Evolutionary conservation across 345 rosid genomes (phyloP).

Genomic region (Excoecaria agallocha): DNA sequence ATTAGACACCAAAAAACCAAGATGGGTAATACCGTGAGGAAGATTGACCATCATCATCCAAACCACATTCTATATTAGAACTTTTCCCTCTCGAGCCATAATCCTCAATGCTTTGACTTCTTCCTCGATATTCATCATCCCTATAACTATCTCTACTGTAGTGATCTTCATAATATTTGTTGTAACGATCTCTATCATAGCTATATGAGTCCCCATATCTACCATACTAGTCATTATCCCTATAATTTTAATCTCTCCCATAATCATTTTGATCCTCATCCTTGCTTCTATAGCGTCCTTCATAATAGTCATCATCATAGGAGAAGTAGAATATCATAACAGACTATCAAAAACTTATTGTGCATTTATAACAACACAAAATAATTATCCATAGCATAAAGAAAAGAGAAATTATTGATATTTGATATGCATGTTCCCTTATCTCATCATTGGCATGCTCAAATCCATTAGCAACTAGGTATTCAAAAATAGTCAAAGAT

Average conservation of each 20-base stretch:
- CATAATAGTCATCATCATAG: conserved; percentile 55
- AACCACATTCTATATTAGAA: conserved; percentile 24
- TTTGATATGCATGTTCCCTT: conserved; percentile 80
- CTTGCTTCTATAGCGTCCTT: conserved; percentile 35
- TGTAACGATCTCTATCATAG: conserved; percentile 64
- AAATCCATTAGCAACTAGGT: conserved; percentile 86
- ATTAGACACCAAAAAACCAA: background rate
- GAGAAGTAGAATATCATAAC: conserved; percentile 17
- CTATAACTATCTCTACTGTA: conserved; percentile 63
- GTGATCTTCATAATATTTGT: no score
- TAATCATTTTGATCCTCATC: conserved; percentile 74
- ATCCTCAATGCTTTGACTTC: conserved; percentile 58
- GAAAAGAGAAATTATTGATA: conserved; percentile 51
- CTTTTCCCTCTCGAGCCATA: no score
- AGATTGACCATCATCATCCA: conserved; percentile 67
- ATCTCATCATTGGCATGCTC: conserved; percentile 90
- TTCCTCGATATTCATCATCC: conserved; percentile 77
- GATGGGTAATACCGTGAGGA: conserved; percentile 52
- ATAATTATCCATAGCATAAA: conserved; percentile 10
- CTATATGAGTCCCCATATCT: conserved; percentile 67
- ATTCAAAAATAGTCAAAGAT: conserved; percentile 87
- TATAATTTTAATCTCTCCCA: conserved; percentile 65
- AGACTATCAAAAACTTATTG: background rate
- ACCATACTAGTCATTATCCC: conserved; percentile 77
- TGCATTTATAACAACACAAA: background rate